These are phyloP conservation scores for Citrus inodora DNA, from an alignment of 345 rosid species.

Conservation along the genomic window DNA sequence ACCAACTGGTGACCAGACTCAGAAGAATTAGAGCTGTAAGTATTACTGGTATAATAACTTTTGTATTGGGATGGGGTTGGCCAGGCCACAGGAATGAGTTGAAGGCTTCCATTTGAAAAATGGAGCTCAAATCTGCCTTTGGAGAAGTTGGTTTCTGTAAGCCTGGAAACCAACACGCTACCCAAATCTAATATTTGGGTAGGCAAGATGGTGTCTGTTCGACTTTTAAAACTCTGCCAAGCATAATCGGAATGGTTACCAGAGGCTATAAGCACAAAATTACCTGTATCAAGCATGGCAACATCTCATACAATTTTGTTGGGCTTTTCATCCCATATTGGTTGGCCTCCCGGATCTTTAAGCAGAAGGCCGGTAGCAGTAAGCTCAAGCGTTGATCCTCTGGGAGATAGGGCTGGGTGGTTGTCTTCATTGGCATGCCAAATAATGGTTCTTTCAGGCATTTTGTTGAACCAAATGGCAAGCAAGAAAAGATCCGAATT, in stretches of 20 bases:
- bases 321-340: conserved; percentile 5
- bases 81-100: conserved; percentile 15
- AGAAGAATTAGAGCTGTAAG: neutral
- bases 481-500: conserved; percentile 25
- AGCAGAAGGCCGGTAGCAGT: conserved; percentile 9
- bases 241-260: conserved; percentile 4
- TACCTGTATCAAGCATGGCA: conserved; percentile 32
- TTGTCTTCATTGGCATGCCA: conserved; percentile 28
- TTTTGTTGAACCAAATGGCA: conserved; percentile 32
- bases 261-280: conserved; percentile 28
- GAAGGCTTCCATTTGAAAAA: conserved; percentile 15
- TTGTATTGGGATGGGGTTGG: conserved; percentile 12
- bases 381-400: conserved; percentile 27
- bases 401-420: neutral
- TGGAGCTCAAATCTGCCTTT: conserved; percentile 30
- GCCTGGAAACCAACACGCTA: conserved; percentile 13
- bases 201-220: conserved; percentile 39
- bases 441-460: conserved; percentile 23
- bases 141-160: conserved; percentile 8
- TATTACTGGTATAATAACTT: conserved; percentile 16
- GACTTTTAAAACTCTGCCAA: conserved; percentile 44
- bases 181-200: conserved; percentile 26
- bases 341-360: conserved; percentile 10
- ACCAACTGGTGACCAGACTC: conserved; percentile 8
- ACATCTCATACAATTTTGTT: neutral